Evolutionary conservation across 2,329 filamentous ascomycete genomes (phyloP), one percentile per base, ranked within the genome.

Genomic region (Stagonosporopsis vannaccii): DNA sequence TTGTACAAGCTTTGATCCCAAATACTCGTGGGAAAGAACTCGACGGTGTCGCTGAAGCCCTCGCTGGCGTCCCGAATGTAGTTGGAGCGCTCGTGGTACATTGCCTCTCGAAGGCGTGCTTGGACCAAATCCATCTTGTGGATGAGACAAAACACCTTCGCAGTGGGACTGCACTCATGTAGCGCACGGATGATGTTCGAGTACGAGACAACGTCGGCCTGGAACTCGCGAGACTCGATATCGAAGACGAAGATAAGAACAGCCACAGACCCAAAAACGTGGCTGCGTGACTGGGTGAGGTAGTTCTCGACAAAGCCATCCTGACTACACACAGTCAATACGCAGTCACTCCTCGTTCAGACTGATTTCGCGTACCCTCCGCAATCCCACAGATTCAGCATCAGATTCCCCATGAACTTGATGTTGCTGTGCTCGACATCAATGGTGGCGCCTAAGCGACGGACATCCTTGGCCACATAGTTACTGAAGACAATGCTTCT

Each of bases 181-280:
- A 99, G 84, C 0, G 95, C 95, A 45, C 89, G 87, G 66, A 98
- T 91, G 74, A 98, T 95, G 64, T 91, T 90, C 48, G 89, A 87
- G 81, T 98, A 99, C 56, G 92, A 97, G 54, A 94, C 87, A 48
- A 98, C 86, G 75, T 99, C 95, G 68, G 92, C 90, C 60, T 95
- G 91, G 68, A 97, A 92, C 76, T 98, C 95, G 73, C 92, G 90
- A 17, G 91, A 96, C 76, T 98, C 95, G 65, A 98, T 96, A 75
- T 99, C 95, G 79, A 99, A 99, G 76, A 99, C 95, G 81, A 99
- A 99, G 77, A 99, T 98, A 56, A 99, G 86, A 47, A 98, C 95
- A 46, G 93, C 94, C 59, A 97, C 95, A 75, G 95, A 94, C 71
- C 89, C 92, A 80, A 99, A 99, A 77, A 99, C 94, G 78, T 98